A percentile compares a stretch with the other conserved stretches of the same genome.
phyloP scores from a whole-genome alignment of 2,329 filamentous ascomycete species.

The Ascochyta fabae region DNA sequence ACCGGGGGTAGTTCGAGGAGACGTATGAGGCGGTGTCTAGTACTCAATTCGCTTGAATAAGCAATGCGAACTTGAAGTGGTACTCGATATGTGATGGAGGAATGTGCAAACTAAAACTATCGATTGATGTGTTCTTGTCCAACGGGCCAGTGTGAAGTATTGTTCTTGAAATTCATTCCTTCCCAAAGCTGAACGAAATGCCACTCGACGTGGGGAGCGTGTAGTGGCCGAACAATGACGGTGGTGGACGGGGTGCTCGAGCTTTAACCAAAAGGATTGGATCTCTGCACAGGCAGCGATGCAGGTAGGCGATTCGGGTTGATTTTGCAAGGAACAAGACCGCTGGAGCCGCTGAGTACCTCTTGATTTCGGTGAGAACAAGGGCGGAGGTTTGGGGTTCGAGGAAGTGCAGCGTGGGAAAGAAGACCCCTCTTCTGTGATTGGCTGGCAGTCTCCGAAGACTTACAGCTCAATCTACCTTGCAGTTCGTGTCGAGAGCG shows the following conservation, averaged over 20 bases:
- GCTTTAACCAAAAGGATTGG: conserved; percentile 20
- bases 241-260: conserved; percentile 16
- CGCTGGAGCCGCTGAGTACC: conserved; percentile 24
- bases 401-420: conserved; percentile 41
- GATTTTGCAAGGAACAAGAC: conserved; percentile 10
- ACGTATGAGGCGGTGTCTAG: conserved; percentile 40
- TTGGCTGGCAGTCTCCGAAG: conserved; percentile 35
- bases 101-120: conserved; percentile 16
- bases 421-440: conserved; percentile 26
- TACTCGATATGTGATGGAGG: neutral
- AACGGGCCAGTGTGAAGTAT: conserved; percentile 52
- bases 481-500: conserved; percentile 33
- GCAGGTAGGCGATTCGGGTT: conserved; percentile 25
- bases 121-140: conserved; percentile 56
- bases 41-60: conserved; percentile 26
- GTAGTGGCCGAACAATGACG: conserved; percentile 6
- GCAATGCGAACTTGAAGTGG: conserved; percentile 30
- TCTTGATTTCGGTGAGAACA: conserved; percentile 20
- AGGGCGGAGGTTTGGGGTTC: conserved; percentile 32
- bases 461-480: conserved; percentile 30
- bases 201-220: conserved; percentile 2
- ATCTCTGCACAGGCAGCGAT: conserved; percentile 23
- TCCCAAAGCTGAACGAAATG: conserved; percentile 25
- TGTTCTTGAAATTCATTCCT: conserved; percentile 51
- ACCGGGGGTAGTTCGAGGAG: conserved; percentile 25